Evolutionary conservation across 495 filamentous ascomycete genomes (phyloP).

Genomic region (Symbiotaphrina buchneri): DNA sequence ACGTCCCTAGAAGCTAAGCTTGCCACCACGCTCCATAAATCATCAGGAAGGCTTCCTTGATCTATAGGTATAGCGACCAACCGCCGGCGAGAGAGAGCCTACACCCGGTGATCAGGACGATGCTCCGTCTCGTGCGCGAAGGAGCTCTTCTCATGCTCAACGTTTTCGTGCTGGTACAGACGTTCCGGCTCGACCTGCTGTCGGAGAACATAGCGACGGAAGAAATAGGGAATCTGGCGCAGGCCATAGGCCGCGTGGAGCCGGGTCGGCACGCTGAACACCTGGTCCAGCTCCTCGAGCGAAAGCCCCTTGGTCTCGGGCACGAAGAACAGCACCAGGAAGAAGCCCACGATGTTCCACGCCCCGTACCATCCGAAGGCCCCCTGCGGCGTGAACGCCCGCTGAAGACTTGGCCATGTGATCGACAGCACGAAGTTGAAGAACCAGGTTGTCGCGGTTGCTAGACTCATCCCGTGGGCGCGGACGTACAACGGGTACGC

Average conservation of each 20-base stretch:
- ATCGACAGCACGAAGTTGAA: constrained; percentile 45
- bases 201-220: constrained; percentile 20
- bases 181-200: constrained; percentile 14
- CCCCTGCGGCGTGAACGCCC: constrained; percentile 29
- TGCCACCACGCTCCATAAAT: no score
- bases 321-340: constrained; percentile 17
- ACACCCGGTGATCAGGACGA: no score
- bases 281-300: constrained; percentile 22
- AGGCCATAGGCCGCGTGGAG: constrained; percentile 16
- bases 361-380: constrained; percentile 36
- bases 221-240: constrained; percentile 23
- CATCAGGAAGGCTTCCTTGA: no score
- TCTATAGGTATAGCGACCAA: no score
- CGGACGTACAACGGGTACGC: constrained; percentile 60
- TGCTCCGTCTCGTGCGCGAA: no score
- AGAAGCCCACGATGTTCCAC: constrained; percentile 20
- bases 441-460: constrained; percentile 47
- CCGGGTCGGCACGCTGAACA: constrained; percentile 19
- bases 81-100: no score
- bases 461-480: constrained; percentile 40
- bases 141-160: no score
- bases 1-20: no score
- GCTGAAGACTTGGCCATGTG: constrained; percentile 35
- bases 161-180: no score
- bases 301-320: constrained; percentile 24